These are phyloP conservation scores for Lolium rigidum DNA, from an alignment of 176 grass and related monocot genomes.

Conservation along the genomic window DNA sequence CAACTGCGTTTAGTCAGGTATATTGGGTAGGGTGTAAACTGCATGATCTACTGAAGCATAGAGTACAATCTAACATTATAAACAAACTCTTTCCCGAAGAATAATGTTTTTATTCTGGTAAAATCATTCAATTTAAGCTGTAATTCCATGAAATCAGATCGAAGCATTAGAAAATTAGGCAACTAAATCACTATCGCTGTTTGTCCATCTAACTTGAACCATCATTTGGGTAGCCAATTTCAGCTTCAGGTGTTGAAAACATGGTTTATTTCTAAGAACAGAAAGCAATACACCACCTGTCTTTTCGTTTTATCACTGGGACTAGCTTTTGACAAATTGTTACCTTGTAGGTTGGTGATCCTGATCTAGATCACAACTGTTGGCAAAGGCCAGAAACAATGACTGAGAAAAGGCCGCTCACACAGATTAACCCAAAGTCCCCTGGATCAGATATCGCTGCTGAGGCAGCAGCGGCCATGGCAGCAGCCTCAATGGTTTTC, in stretches of 20 bases:
- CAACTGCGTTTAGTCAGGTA: no score
- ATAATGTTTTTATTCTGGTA: background rate
- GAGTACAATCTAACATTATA: slow-evolving; percentile 10
- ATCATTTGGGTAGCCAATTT: background rate
- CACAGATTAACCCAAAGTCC: slow-evolving; percentile 72
- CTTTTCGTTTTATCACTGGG: slow-evolving; percentile 14
- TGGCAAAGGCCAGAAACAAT: slow-evolving; percentile 98
- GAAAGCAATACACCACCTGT: background rate
- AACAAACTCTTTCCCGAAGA: background rate
- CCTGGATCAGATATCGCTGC: slow-evolving; percentile 94
- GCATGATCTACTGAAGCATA: no score
- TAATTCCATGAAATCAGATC: no score
- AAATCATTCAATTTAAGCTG: no score
- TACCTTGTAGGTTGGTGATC: slow-evolving; percentile 84
- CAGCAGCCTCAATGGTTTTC: slow-evolving; percentile 91
- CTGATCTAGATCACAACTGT: slow-evolving; percentile 93
- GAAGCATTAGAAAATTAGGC: background rate
- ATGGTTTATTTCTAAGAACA: background rate
- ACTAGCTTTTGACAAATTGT: background rate
- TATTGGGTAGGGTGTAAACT: no score
- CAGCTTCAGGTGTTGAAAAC: background rate
- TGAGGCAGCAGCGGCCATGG: slow-evolving; percentile 91
- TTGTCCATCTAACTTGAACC: background rate
- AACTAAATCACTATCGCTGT: no score
- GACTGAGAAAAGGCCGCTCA: slow-evolving; percentile 84